Base-by-base conservation (phyloP, 2,329 filamentous ascomycete genomes). In the Phaeophleospora eucalypticola region DNA sequence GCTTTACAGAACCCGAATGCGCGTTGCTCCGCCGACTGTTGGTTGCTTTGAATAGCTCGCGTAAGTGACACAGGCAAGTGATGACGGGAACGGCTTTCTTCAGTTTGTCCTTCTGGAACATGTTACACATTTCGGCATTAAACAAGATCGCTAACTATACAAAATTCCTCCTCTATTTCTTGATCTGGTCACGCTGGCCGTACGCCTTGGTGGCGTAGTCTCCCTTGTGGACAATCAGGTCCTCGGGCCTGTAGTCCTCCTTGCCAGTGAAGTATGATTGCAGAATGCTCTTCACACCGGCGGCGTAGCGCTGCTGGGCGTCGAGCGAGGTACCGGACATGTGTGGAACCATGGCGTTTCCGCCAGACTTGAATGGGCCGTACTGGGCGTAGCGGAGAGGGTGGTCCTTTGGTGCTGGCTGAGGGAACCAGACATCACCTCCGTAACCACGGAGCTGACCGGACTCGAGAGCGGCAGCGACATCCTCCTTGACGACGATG, bases 251-350 rank as follows among this genome's bases (percentile, higher is more conserved):
- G 80, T 98, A 98, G 76, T 97, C 90, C 67, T 87, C 74, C 67
- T 82, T 84, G 62, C 90, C 90, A 58, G 78, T 81, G 69, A 95
- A 87, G 80, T 97, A 98, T 72, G 84, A 89, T 58, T 91, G 79
- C 51, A 98, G 78, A 67, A 98, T 97, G 58, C 78, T 72, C 86
- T 96, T 95, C 71, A 82, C 86, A 47, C 66, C 66, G 32, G 61
- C 59, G 36, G 66, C 65, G 60, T 69, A 69, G 40, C 89, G 83
- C 75, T 88, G 84, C 80, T 98, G 93, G 49, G 93, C 93, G 68
- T 98, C 93, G 67, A 98, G 85, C n/a, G 90, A 95, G 49, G 91
- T 97, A 68, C 93, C 93, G 10, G 89, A 95, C 89, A 97, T 95
- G 83, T 97, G 93, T 47, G 93, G 89, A 51, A 96, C 90, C 87